Conservation (phyloP, 768 basidiomycete genomes). For the Gelatoporia subvermispora region DNA sequence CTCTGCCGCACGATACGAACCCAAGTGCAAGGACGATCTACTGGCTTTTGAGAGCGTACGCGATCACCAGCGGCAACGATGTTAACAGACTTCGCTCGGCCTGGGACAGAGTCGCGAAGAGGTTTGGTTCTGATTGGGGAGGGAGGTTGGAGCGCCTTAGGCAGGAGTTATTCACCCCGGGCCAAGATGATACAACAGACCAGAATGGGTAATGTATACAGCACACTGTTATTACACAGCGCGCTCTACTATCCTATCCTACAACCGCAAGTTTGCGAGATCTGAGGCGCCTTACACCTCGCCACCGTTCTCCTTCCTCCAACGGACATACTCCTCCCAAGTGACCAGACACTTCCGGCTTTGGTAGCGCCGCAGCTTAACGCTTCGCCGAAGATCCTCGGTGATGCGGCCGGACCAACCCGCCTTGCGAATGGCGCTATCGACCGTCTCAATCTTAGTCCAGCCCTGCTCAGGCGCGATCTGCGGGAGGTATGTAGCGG, state of each 20-base stretch:
- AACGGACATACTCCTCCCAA: constrained; percentile 75
- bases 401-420: constrained; percentile 82
- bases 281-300: constrained; percentile 21
- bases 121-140: constrained; percentile 47
- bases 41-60: constrained; percentile 67
- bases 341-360: constrained; percentile 60
- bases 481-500: constrained; percentile 91
- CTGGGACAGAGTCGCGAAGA: constrained; percentile 51
- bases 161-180: constrained; percentile 30
- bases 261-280: neutral
- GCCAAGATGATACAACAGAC: constrained; percentile 7
- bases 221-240: constrained; percentile 1
- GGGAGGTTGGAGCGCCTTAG: constrained; percentile 40
- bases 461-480: constrained; percentile 92
- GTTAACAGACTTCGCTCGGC: constrained; percentile 44
- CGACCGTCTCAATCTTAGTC: constrained; percentile 84
- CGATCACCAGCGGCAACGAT: constrained; percentile 53
- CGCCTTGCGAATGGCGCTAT: constrained; percentile 90
- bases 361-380: constrained; percentile 80
- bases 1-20: constrained; percentile 39
- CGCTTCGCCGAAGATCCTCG: constrained; percentile 72
- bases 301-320: constrained; percentile 55
- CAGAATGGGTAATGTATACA: constrained; percentile 1
- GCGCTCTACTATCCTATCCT: neutral
- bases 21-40: constrained; percentile 48